These are phyloP conservation scores for Boletus tomentosulus DNA, from an alignment of 768 basidiomycete genomes.

Conservation along the genomic window DNA sequence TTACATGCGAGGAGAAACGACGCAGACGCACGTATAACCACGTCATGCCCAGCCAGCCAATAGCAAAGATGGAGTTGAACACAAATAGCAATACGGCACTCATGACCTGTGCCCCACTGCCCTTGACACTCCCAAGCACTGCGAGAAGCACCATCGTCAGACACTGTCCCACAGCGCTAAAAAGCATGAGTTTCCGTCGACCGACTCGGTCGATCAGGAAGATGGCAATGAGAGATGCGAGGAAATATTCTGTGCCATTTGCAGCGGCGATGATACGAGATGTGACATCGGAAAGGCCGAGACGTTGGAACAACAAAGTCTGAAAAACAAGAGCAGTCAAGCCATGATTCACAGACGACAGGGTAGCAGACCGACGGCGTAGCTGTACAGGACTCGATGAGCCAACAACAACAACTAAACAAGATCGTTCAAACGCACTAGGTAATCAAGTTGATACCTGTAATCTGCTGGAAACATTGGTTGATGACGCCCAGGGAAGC, in stretches of 20 bases:
- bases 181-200: conserved; percentile 67
- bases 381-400: conserved; percentile 18
- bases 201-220: conserved; percentile 69
- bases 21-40: conserved; percentile 55
- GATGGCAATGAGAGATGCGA: conserved; percentile 70
- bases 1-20: not conserved
- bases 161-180: conserved; percentile 59
- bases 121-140: conserved; percentile 50
- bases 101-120: conserved; percentile 43
- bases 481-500: conserved; percentile 51
- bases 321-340: conserved; percentile 7
- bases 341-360: not conserved
- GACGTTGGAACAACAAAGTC: conserved; percentile 53
- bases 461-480: conserved; percentile 69
- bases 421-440: conserved; percentile 40
- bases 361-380: conserved; percentile 24
- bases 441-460: conserved; percentile 63
- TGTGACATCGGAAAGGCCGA: conserved; percentile 55
- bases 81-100: conserved; percentile 58
- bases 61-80: conserved; percentile 69
- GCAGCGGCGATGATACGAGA: conserved; percentile 62
- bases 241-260: conserved; percentile 68
- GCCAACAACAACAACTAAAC: conserved; percentile 13
- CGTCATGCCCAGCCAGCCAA: conserved; percentile 69
- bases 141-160: conserved; percentile 59